Conservation (phyloP, 257 asterid genomes). For the Cinchona pubescens region DNA sequence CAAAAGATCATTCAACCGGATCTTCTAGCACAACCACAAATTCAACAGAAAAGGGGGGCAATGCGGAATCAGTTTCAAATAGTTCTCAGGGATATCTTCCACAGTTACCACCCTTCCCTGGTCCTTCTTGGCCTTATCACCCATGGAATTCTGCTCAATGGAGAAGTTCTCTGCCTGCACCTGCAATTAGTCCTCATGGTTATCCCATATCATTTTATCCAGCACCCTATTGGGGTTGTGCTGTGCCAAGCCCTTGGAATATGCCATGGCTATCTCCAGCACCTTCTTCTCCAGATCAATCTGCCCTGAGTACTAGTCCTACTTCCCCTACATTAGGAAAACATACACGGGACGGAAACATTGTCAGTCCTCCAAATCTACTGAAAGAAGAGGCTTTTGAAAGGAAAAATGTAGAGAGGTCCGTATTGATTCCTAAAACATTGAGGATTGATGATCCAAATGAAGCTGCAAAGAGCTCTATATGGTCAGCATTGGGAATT, state of each 20-base stretch:
- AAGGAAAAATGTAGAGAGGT: slow-evolving; percentile 16
- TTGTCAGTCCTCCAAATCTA: slow-evolving; percentile 16
- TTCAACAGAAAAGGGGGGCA: slow-evolving; percentile 15
- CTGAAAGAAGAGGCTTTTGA: slow-evolving; percentile 13
- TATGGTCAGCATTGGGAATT: slow-evolving; percentile 51
- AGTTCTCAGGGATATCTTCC: slow-evolving; percentile 17
- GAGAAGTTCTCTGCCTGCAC: slow-evolving; percentile 32
- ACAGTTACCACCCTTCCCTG: slow-evolving; percentile 18
- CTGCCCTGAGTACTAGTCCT: slow-evolving; percentile 18
- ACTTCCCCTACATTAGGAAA: slow-evolving; percentile 45
- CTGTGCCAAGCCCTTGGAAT: slow-evolving; percentile 37
- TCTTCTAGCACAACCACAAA: slow-evolving; percentile 15
- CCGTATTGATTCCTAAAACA: slow-evolving; percentile 46
- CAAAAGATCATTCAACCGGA: slow-evolving; percentile 21
- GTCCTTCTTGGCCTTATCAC: slow-evolving; percentile 34
- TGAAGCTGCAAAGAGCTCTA: slow-evolving; percentile 68
- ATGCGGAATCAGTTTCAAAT: background rate
- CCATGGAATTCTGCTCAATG: slow-evolving; percentile 36
- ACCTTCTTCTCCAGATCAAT: slow-evolving; percentile 24
- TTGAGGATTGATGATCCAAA: slow-evolving; percentile 60
- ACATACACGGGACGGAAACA: slow-evolving; percentile 47
- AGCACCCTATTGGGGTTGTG: slow-evolving; percentile 49
- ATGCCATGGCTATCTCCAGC: slow-evolving; percentile 26
- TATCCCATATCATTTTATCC: slow-evolving; percentile 53
- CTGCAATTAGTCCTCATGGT: slow-evolving; percentile 34